phyloP scores from a whole-genome alignment of 176 grass and related monocot genomes.

The Triticum dicoccoides region DNA sequence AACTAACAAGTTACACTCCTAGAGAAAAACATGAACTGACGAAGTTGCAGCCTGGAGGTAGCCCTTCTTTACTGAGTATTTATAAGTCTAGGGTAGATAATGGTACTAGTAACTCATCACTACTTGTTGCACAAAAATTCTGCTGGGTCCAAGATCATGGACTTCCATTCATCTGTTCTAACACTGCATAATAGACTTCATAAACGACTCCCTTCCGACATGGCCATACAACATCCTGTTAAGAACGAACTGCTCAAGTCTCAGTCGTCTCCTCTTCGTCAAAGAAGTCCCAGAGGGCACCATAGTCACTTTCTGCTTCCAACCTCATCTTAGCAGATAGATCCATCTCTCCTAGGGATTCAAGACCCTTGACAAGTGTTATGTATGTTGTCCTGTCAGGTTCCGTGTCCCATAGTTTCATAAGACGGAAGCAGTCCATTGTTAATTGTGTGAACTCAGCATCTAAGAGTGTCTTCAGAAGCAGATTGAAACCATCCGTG shows the following conservation, averaged over 20 bases:
- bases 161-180: neutral
- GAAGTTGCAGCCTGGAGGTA: neutral
- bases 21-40: neutral
- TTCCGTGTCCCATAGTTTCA: constrained; percentile 79
- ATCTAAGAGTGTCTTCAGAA: constrained; percentile 57
- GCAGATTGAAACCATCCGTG: constrained; percentile 72
- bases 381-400: constrained; percentile 65
- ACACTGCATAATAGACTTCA: neutral
- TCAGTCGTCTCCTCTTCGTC: constrained; percentile 35
- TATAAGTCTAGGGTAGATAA: neutral
- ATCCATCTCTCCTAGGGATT: constrained; percentile 54
- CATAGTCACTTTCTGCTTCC: constrained; percentile 62
- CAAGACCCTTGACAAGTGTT: constrained; percentile 60
- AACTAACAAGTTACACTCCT: neutral
- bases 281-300: constrained; percentile 48
- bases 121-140: constrained; percentile 12
- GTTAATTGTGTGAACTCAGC: constrained; percentile 53
- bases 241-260: constrained; percentile 11
- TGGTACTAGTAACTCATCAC: constrained; percentile 1
- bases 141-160: neutral
- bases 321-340: constrained; percentile 46
- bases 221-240: constrained; percentile 8
- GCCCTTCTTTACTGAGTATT: neutral
- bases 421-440: constrained; percentile 74
- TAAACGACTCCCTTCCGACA: neutral